Evolutionary conservation across 352 stramenopile species (phyloP).

Genomic region (Globisporangium acanthophoron): DNA sequence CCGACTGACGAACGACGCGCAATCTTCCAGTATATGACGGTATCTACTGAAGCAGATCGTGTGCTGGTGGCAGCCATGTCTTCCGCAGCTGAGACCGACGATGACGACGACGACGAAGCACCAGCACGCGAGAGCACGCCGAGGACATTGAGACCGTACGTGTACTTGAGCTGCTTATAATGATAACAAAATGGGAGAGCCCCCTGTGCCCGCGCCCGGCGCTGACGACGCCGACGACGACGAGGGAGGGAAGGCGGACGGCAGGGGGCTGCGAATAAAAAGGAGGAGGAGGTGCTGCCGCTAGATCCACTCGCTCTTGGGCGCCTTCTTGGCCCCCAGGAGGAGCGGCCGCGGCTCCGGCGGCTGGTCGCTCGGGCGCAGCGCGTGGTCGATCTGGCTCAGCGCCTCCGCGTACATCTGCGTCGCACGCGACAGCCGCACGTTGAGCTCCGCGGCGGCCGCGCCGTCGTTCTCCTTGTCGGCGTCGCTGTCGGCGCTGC

Average conservation of each 20-base stretch:
- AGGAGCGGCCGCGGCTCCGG: slow-evolving; percentile 44
- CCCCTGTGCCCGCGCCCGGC: too few relatives aligned
- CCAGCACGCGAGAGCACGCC: too few relatives aligned
- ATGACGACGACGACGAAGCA: too few relatives aligned
- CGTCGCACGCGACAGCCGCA: slow-evolving; percentile 43
- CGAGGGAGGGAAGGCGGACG: not conserved
- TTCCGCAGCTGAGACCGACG: too few relatives aligned
- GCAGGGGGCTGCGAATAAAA: not conserved
- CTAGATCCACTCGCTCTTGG: slow-evolving; percentile 27
- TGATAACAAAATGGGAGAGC: not conserved
- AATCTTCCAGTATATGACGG: too few relatives aligned
- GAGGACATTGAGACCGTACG: not conserved
- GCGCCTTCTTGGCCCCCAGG: slow-evolving; percentile 39
- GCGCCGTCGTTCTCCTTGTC: slow-evolving; percentile 20
- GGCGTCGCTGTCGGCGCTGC: slow-evolving; percentile 4
- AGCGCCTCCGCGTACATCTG: slow-evolving; percentile 56
- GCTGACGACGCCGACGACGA: not conserved
- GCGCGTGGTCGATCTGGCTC: slow-evolving; percentile 37
- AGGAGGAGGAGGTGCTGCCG: not conserved
- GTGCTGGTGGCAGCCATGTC: too few relatives aligned
- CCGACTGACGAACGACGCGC: too few relatives aligned
- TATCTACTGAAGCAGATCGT: too few relatives aligned
- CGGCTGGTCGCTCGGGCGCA: slow-evolving; percentile 28
- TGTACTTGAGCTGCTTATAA: not conserved
- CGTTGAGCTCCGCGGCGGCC: slow-evolving; percentile 25